These are phyloP conservation scores for Cadophora gregata DNA, from an alignment of 2,329 filamentous ascomycete species.

Conservation along the genomic window DNA sequence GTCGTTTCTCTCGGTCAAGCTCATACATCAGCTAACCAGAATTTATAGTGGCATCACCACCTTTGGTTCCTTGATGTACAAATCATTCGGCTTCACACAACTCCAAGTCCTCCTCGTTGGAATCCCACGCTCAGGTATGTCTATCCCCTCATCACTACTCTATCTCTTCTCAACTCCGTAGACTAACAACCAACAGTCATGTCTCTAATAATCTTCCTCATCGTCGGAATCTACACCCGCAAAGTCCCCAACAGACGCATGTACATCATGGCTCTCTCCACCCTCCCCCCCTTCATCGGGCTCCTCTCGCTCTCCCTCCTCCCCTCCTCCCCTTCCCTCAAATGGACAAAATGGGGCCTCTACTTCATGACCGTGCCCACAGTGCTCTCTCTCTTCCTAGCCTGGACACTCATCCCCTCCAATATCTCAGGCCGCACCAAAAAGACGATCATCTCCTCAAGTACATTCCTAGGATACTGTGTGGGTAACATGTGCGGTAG, in stretches of 20 bases:
- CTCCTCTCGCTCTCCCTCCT: slow-evolving; percentile 46
- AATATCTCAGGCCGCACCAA: slow-evolving; percentile 72
- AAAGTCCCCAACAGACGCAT: slow-evolving; percentile 40
- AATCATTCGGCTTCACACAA: slow-evolving; percentile 39
- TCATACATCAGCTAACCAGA: neutral
- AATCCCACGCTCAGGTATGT: slow-evolving; percentile 50
- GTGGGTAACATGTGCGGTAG: slow-evolving; percentile 71
- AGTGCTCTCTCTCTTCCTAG: slow-evolving; percentile 51
- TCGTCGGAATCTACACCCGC: slow-evolving; percentile 44
- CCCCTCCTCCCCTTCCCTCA: slow-evolving; percentile 42
- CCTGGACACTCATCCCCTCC: slow-evolving; percentile 57
- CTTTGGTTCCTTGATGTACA: slow-evolving; percentile 34
- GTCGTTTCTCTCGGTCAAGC: neutral
- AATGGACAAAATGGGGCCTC: slow-evolving; percentile 48
- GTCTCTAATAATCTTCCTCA: slow-evolving; percentile 44
- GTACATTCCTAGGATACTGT: slow-evolving; percentile 65
- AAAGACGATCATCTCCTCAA: slow-evolving; percentile 65
- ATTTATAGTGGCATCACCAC: slow-evolving; percentile 48
- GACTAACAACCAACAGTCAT: slow-evolving; percentile 29
- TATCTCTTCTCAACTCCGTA: neutral
- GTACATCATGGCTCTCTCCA: slow-evolving; percentile 44
- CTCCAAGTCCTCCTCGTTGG: slow-evolving; percentile 46
- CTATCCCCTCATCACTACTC: slow-evolving; percentile 31
- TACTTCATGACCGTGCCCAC: slow-evolving; percentile 63
- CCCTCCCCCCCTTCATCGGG: slow-evolving; percentile 45